Base-by-base conservation (phyloP, 2,329 filamentous ascomycete species). In the Didymella glomerata region DNA sequence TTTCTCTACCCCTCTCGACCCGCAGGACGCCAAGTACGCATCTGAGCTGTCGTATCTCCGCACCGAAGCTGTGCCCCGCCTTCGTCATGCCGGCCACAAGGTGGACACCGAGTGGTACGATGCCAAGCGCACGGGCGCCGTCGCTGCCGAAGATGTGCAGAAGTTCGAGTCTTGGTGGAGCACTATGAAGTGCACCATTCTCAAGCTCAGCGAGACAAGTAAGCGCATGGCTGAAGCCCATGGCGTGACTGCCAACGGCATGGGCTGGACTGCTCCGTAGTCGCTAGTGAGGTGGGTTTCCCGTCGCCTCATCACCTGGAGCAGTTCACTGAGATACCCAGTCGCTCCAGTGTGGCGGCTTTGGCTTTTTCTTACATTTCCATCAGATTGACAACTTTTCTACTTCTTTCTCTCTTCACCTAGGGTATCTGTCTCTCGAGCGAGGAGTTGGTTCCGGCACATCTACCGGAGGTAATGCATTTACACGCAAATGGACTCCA, bases 121-220 rank as follows among this genome's bases (percentile, higher is more conserved):
- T 46, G 65, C 64, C 57, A 72, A 76, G 64, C 68, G 68, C 48
- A 58, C 52, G 10, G 62, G 62, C 9, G 7, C 38, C 18, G 30
- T 74, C 28, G 46, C 62, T 30, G 48, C 48, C 2, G 63, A 65
- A 14, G 72, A 71, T 13, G 57, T 72, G 45, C 68, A 68, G 28
- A 68, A 72, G 6, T 80, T 80, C 57, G 73, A 75, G 61, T 63
- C 69, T 27, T 81, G 78, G 77, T 79, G 76, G 76, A 65, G 65
- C 13, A 68, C 69, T 41, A 74, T 76, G 69, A 77, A 74, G 61
- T 63, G 61, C 32, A 66, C 65, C 48, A 73, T 77, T 25, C 51
- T 66, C 22, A 60, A 69, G 42, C 75, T 78, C 50, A 72, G 77
- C 55, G 68, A 72, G 41, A 64, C 65, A 30, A 66, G 67, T 58